These are phyloP conservation scores for Tagetes erecta DNA, from an alignment of 129 eudicot species.

Conservation along the genomic window DNA sequence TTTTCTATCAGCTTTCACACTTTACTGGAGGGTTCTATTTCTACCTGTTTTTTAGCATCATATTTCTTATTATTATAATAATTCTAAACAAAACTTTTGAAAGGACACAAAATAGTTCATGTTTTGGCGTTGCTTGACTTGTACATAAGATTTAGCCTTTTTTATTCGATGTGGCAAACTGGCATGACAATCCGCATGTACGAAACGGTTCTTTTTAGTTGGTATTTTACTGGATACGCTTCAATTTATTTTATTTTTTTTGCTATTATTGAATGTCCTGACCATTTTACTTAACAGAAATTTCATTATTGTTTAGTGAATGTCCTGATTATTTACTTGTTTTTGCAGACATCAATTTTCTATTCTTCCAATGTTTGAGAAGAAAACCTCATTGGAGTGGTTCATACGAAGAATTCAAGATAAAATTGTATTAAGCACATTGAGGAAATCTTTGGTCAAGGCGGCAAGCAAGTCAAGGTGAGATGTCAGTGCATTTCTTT, in stretches of 20 bases:
- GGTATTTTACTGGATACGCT: background rate
- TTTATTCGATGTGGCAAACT: background rate
- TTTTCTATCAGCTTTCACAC: background rate
- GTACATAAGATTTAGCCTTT: background rate
- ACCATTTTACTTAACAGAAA: background rate
- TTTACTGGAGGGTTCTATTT: background rate
- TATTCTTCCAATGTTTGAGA: slow-evolving; percentile 38
- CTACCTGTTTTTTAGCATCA: background rate
- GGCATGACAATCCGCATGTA: background rate
- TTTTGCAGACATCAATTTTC: slow-evolving; percentile 58
- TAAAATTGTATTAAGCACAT: slow-evolving; percentile 56
- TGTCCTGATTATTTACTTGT: background rate
- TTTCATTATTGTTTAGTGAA: background rate
- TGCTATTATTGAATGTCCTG: background rate
- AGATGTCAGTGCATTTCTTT: slow-evolving; percentile 18
- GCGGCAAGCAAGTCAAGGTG: slow-evolving; percentile 78
- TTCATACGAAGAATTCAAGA: slow-evolving; percentile 74
- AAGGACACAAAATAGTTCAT: background rate
- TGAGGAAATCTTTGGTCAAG: slow-evolving; percentile 66
- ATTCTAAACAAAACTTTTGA: background rate
- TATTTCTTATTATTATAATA: background rate
- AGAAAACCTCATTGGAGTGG: slow-evolving; percentile 66
- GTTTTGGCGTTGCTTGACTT: background rate
- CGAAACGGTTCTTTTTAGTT: background rate
- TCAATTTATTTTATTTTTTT: background rate